Conservation (phyloP, 495 filamentous ascomycete species). For the Saxophila tyrrhenica region DNA sequence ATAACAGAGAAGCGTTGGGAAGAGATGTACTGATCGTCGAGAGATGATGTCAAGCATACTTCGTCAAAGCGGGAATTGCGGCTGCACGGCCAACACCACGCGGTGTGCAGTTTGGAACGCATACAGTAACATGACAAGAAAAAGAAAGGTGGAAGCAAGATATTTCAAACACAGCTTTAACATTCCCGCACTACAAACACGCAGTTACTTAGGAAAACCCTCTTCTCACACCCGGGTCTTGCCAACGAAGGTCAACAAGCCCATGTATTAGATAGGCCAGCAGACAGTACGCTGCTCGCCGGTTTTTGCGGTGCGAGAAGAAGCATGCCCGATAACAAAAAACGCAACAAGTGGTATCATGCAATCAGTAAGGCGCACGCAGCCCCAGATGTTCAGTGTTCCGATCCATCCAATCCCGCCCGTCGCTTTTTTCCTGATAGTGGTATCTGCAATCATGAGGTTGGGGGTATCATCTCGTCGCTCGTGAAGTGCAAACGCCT, state of each 20-base stretch:
- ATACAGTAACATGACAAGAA: too few relatives aligned
- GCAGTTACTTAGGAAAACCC: background rate
- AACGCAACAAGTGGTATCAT: constrained; percentile 12
- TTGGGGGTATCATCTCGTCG: background rate
- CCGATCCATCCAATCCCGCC: background rate
- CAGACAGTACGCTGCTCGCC: background rate
- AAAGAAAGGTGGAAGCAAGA: background rate
- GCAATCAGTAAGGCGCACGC: background rate
- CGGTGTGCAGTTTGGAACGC: background rate
- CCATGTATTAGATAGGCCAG: background rate
- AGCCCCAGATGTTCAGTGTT: too few relatives aligned
- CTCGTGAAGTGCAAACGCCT: too few relatives aligned
- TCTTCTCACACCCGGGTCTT: background rate
- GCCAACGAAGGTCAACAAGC: background rate
- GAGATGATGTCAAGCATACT: background rate
- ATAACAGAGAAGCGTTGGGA: too few relatives aligned
- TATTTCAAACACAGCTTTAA: background rate
- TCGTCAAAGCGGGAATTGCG: background rate
- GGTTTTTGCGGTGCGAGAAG: background rate
- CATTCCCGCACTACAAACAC: background rate
- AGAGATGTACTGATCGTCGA: background rate
- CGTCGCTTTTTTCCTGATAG: background rate
- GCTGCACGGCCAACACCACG: background rate
- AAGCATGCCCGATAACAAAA: background rate
- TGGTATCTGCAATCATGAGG: background rate